Evolutionary conservation across 805 yeast genomes (phyloP).

Genomic region (Hanseniaspora meyeri): DNA sequence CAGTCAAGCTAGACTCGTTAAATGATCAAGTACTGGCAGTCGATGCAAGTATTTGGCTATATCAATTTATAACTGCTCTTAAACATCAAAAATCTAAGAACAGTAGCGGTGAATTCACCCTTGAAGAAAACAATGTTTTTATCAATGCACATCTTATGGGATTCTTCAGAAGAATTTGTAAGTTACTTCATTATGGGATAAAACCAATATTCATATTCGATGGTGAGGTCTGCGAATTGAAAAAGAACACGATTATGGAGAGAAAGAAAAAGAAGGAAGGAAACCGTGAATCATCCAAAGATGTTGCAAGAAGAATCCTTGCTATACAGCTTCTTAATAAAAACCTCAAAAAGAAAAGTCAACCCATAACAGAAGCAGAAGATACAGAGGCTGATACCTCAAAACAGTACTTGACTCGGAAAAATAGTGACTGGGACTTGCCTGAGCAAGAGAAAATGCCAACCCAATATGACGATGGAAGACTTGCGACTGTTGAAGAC

Average conservation of each 20-base stretch:
- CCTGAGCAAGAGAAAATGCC: constrained; percentile 54
- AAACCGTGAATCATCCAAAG: constrained; percentile 51
- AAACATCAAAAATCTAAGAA: constrained; percentile 39
- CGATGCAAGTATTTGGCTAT: constrained; percentile 98
- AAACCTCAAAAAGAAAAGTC: constrained; percentile 28
- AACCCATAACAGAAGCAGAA: background rate
- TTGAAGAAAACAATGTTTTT: constrained; percentile 60
- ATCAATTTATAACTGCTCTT: constrained; percentile 90
- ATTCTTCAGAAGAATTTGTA: constrained; percentile 85
- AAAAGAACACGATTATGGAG: constrained; percentile 60
- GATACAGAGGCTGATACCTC: constrained; percentile 20
- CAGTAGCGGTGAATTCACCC: background rate
- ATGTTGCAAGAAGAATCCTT: constrained; percentile 67
- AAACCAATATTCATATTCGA: constrained; percentile 86
- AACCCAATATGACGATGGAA: constrained; percentile 46
- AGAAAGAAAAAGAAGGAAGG: constrained; percentile 68
- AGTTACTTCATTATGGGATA: constrained; percentile 74
- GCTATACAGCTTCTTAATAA: constrained; percentile 62
- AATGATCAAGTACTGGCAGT: constrained; percentile 73
- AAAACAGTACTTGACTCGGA: constrained; percentile 30
- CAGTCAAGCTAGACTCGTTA: constrained; percentile 77
- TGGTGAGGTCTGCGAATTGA: constrained; percentile 83
- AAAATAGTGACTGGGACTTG: constrained; percentile 72
- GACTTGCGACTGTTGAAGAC: constrained; percentile 66
- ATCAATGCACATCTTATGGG: constrained; percentile 86